Conservation (phyloP, 768 basidiomycete genomes). For the Mycena metata region DNA sequence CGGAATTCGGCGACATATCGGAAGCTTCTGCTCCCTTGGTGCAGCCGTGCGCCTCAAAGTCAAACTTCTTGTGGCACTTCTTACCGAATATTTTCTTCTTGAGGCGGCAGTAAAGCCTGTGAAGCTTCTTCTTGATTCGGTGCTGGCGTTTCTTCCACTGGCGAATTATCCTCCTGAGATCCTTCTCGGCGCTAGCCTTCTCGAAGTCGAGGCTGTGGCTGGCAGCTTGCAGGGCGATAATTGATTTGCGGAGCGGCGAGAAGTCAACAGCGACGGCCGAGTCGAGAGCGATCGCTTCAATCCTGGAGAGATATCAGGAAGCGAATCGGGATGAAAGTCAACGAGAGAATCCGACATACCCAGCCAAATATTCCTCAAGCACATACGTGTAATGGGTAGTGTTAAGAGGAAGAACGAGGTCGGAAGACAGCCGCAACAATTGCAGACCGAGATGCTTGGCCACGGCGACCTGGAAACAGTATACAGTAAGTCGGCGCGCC, state of each 20-base stretch:
- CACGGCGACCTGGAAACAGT: slow-evolving; percentile 61
- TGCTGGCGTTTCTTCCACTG: slow-evolving; percentile 46
- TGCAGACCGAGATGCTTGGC: slow-evolving; percentile 70
- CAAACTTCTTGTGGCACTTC: slow-evolving; percentile 39
- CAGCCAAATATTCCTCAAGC: slow-evolving; percentile 64
- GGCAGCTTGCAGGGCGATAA: slow-evolving; percentile 54
- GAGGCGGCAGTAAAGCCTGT: slow-evolving; percentile 52
- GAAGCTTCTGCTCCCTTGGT: slow-evolving; percentile 10
- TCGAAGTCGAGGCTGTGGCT: slow-evolving; percentile 61
- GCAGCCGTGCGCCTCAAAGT: slow-evolving; percentile 15
- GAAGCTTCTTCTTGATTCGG: slow-evolving; percentile 43
- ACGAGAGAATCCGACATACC: slow-evolving; percentile 48
- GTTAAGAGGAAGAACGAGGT: slow-evolving; percentile 73
- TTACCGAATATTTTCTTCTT: slow-evolving; percentile 48
- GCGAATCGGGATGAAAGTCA: slow-evolving; percentile 2
- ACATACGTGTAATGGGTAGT: slow-evolving; percentile 76
- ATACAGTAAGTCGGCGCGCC: neutral
- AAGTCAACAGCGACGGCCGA: slow-evolving; percentile 49
- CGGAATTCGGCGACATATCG: neutral
- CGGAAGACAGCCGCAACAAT: slow-evolving; percentile 65
- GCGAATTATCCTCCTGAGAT: slow-evolving; percentile 52
- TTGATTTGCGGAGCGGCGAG: slow-evolving; percentile 53
- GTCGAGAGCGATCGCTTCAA: slow-evolving; percentile 60
- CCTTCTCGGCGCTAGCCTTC: slow-evolving; percentile 57
- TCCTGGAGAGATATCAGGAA: slow-evolving; percentile 49